Percentiles rank a stretch among this genome's conserved stretches.
Evolutionary conservation across 108 stramenopile genomes (phyloP).

Genomic region (Nannochloropsis salina): DNA sequence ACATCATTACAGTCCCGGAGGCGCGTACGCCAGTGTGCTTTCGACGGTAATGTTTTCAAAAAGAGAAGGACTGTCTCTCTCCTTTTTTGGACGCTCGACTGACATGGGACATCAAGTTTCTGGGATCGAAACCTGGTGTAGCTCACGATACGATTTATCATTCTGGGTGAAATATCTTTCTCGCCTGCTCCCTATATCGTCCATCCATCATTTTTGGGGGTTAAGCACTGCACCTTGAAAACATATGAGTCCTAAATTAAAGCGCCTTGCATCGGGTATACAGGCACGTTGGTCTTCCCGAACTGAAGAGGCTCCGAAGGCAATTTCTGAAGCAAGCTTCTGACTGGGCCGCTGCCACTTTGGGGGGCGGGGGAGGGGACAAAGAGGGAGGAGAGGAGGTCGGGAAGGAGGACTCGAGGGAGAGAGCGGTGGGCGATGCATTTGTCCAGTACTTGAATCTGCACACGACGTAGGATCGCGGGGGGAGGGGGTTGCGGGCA

Average conservation of each 20-base stretch:
- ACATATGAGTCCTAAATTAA: too few species aligned
- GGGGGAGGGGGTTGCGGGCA: not conserved
- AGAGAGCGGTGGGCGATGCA: not conserved
- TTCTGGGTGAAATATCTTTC: not conserved
- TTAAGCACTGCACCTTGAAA: too few species aligned
- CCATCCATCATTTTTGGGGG: too few species aligned
- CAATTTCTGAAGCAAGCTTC: not conserved
- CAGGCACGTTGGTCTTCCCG: not conserved
- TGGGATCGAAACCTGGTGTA: too few species aligned
- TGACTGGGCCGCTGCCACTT: not conserved
- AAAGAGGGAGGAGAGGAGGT: not conserved
- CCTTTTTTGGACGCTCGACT: too few species aligned
- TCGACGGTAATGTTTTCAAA: not conserved
- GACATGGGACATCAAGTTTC: too few species aligned
- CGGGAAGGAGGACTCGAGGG: not conserved
- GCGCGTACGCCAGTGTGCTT: not conserved
- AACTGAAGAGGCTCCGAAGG: not conserved
- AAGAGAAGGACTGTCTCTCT: too few species aligned
- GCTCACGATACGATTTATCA: too few species aligned
- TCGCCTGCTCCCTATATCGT: not conserved
- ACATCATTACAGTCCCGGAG: not conserved
- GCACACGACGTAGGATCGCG: not conserved
- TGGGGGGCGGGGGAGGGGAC: not conserved
- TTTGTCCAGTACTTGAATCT: not conserved
- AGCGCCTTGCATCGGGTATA: too few species aligned